Base-by-base conservation (phyloP, 148 eudicot species). In the Cornus controversa region DNA sequence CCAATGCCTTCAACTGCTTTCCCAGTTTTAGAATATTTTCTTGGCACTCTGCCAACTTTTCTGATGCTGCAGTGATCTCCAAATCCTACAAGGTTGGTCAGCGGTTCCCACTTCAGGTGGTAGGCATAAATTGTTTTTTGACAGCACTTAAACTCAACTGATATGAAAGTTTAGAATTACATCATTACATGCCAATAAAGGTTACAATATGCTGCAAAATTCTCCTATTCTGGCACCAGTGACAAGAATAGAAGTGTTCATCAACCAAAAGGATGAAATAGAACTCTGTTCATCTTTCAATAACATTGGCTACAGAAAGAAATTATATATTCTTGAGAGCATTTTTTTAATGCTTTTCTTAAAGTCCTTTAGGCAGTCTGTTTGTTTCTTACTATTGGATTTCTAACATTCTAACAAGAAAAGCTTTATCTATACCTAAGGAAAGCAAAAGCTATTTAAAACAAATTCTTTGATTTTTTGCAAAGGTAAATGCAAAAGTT, bases 41-140 rank as follows among this genome's bases (percentile, higher is more conserved):
- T 85, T 93, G 96, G 82, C 98, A 93, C 83, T 96, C 92, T 45
- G 93, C 97, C 77, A 93, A 77, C 89, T 89, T 95, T 64, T 95
- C 92, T 68, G 98, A 91, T 73, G 97, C 97, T 79, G 91, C 85
- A 57, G 88, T 70, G 31, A 91, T 84, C 77, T 91, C 97, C 85
- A 81, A 73, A 73, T 89, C 96, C 98, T 95, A 31, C 75, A 87
- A 53, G 69, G 25, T 67, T 31, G 42, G 69, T 71, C 60, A 70
- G 29, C 8, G 45, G 27, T 78, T 73, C n/a, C 8, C 29, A 11
- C 6, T 28, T 72, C 37, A 47, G 4, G 8, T 18, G 18, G n/a
- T 42, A 37, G 15, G 53, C 45, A 29, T 29, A 74, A 14, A n/a
- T 58, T 63, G 34, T 37, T 34, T 37, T 18, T 10, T 40, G 23